Evolutionary conservation across 1,284 basidiomycete species (phyloP).

Genomic region (Papiliotrema laurentii): DNA sequence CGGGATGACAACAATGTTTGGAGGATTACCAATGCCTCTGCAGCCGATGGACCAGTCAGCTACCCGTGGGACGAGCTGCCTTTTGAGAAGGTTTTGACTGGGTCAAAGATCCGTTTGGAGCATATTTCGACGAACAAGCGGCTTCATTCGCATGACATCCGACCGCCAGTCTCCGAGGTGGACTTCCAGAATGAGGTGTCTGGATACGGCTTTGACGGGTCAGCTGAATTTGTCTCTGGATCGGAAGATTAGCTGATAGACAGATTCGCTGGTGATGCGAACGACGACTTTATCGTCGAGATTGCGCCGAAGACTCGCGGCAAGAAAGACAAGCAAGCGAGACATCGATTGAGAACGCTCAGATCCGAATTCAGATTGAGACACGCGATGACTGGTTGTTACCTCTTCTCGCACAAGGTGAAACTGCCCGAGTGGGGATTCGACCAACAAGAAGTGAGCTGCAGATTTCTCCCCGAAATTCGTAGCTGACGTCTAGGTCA

Average conservation of each 20-base stretch:
- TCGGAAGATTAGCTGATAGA: not conserved
- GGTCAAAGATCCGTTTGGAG: constrained; percentile 72
- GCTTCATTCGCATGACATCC: constrained; percentile 89
- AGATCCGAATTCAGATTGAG: constrained; percentile 78
- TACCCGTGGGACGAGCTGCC: constrained; percentile 59
- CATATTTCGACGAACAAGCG: constrained; percentile 79
- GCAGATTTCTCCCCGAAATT: constrained; percentile 14
- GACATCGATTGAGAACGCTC: constrained; percentile 70
- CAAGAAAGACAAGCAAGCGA: constrained; percentile 61
- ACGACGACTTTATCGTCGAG: constrained; percentile 94
- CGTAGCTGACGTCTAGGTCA: constrained; percentile 51
- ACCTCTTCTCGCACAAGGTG: constrained; percentile 96
- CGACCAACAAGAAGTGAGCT: constrained; percentile 84
- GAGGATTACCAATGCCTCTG: constrained; percentile 69
- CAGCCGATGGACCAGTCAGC: constrained; percentile 50
- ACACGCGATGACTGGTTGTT: constrained; percentile 86
- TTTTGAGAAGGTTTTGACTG: constrained; percentile 62
- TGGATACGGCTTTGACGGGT: constrained; percentile 85
- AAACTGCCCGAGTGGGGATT: constrained; percentile 97
- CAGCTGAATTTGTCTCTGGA: constrained; percentile 4
- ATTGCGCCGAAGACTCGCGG: constrained; percentile 57
- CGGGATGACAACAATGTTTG: constrained; percentile 88
- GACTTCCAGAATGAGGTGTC: constrained; percentile 99
- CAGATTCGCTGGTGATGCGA: constrained; percentile 61
- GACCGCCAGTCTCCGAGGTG: constrained; percentile 94